Conservation (phyloP, 768 basidiomycete species). For the Amanita exitialis region DNA sequence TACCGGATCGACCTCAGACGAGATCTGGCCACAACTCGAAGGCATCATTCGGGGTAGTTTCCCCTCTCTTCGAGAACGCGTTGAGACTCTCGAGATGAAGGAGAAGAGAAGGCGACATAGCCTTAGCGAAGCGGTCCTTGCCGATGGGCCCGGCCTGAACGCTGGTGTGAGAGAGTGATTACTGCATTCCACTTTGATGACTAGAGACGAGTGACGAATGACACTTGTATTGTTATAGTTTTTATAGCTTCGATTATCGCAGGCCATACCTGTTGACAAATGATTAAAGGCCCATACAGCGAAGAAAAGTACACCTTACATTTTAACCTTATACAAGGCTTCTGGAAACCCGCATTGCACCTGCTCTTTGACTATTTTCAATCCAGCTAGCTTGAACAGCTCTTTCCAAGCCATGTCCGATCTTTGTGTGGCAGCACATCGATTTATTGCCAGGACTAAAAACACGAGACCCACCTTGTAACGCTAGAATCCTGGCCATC, state of each 20-base stretch:
- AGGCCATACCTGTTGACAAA: constrained; percentile 42
- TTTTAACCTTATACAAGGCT: constrained; percentile 79
- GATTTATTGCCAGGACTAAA: background rate
- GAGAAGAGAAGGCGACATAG: constrained; percentile 28
- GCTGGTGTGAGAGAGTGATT: constrained; percentile 8
- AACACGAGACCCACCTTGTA: constrained; percentile 49
- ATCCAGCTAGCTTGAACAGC: constrained; percentile 64
- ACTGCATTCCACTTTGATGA: constrained; percentile 1
- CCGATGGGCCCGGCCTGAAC: constrained; percentile 16
- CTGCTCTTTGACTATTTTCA: constrained; percentile 62
- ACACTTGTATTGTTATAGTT: constrained; percentile 1
- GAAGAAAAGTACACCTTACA: constrained; percentile 36
- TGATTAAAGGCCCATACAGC: constrained; percentile 1
- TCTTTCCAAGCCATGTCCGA: constrained; percentile 78
- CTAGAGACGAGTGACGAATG: background rate
- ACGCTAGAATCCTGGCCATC: constrained; percentile 86
- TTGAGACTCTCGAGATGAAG: constrained; percentile 26
- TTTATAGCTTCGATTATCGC: constrained; percentile 21
- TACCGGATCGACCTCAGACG: constrained; percentile 69
- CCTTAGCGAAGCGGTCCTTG: constrained; percentile 43
- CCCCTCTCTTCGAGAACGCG: constrained; percentile 46
- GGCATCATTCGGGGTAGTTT: constrained; percentile 44
- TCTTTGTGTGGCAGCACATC: constrained; percentile 28
- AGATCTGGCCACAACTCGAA: constrained; percentile 85
- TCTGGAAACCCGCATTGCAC: constrained; percentile 77